phyloP scores from a whole-genome alignment of 73 alveolate species.

The Tetrahymena malaccensis region DNA sequence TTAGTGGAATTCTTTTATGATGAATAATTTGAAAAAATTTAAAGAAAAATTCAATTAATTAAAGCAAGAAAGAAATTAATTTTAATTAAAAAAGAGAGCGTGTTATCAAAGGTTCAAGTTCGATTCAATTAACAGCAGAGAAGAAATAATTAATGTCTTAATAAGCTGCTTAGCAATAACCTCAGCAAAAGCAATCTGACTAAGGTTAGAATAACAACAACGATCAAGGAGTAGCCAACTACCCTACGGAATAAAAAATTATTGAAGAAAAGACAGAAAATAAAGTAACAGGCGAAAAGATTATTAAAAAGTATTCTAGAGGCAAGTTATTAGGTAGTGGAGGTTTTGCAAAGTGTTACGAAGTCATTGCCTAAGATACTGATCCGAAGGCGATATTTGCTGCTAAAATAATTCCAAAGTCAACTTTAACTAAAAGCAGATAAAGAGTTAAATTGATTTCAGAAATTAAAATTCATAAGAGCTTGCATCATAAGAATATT shows the following conservation, averaged over 20 bases:
- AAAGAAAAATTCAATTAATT: not conserved
- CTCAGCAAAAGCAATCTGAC: not conserved
- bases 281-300: not conserved
- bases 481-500: constrained; percentile 59
- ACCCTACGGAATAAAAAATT: not conserved
- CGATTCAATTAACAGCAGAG: not conserved
- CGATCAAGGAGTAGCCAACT: not conserved
- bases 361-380: constrained; percentile 34
- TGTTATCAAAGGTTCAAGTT: not conserved
- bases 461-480: constrained; percentile 74
- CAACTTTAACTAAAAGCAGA: constrained; percentile 54
- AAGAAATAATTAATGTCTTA: not conserved
- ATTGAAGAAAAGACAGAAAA: not conserved
- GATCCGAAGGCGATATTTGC: constrained; percentile 53
- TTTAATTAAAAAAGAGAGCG: not conserved
- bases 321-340: constrained; percentile 68
- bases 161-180: not conserved
- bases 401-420: constrained; percentile 65
- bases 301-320: constrained; percentile 50
- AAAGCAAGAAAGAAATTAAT: not conserved
- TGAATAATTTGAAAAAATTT: not conserved
- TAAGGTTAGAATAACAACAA: not conserved
- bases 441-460: constrained; percentile 68
- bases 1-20: not conserved
- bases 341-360: constrained; percentile 75